Percentiles rank a stretch among this genome's conserved stretches.
These are phyloP conservation scores for Arctium minus DNA, from an alignment of 129 eudicot species.

Conservation along the genomic window DNA sequence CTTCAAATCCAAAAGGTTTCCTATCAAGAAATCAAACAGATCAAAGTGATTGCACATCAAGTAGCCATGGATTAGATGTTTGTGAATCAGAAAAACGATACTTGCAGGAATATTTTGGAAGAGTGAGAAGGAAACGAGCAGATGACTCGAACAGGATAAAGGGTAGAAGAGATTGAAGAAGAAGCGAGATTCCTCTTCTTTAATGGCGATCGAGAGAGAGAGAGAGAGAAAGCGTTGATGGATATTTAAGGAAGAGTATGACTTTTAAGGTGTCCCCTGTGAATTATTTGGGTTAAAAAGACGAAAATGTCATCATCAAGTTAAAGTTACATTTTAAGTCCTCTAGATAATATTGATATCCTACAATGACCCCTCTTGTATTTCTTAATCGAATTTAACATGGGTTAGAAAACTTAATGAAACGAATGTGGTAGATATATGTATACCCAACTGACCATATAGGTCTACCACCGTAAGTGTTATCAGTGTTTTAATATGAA, in stretches of 20 bases:
- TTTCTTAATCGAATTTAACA: neutral
- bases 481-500: neutral
- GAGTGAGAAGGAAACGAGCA: neutral
- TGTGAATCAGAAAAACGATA: neutral
- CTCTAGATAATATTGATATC: slow-evolving; percentile 6
- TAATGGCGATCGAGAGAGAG: slow-evolving; percentile 26
- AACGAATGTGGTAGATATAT: neutral
- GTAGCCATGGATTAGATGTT: neutral
- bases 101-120: neutral
- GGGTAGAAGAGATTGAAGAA: neutral
- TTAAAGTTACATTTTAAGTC: slow-evolving; percentile 12
- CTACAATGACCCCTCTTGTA: neutral
- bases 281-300: slow-evolving; percentile 24
- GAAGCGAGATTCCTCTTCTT: slow-evolving; percentile 16
- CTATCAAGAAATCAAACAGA: slow-evolving; percentile 7
- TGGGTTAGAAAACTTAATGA: neutral
- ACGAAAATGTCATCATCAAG: slow-evolving; percentile 24
- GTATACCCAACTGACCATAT: neutral
- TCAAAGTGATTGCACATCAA: slow-evolving; percentile 14
- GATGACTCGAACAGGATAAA: neutral
- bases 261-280: slow-evolving; percentile 15
- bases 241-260: slow-evolving; percentile 22
- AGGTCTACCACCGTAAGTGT: neutral
- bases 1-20: neutral
- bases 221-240: neutral